phyloP scores from a whole-genome alignment of 345 rosid species.

The Camelina hispida region DNA sequence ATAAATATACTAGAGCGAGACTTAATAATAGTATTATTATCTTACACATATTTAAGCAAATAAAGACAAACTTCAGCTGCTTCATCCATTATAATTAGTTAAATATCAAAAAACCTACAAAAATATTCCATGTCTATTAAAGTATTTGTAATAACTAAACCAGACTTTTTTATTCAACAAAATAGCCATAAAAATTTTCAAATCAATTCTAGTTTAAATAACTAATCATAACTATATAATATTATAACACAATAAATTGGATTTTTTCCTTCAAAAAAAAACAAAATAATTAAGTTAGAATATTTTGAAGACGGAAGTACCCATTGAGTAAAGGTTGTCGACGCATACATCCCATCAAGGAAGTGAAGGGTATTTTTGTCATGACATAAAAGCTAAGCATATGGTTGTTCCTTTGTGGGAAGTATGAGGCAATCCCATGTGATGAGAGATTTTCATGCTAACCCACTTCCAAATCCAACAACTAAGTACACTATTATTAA shows the following conservation, averaged over 20 bases:
- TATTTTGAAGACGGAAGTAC: conserved; percentile 9
- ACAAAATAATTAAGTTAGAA: background rate
- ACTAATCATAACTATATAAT: no score
- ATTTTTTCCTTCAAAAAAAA: background rate
- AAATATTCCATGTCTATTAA: background rate
- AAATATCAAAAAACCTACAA: conserved; percentile 14
- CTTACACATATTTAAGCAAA: conserved; percentile 34
- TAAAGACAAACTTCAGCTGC: conserved; percentile 36
- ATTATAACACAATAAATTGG: background rate
- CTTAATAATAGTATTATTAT: conserved; percentile 20
- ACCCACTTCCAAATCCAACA: conserved; percentile 32
- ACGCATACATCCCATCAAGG: conserved; percentile 34
- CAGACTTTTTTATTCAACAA: background rate
- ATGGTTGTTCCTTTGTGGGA: conserved; percentile 45
- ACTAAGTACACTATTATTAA: background rate
- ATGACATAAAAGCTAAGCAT: conserved; percentile 33
- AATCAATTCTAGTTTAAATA: background rate
- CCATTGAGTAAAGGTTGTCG: conserved; percentile 25
- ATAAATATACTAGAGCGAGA: conserved; percentile 22
- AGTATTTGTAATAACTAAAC: background rate
- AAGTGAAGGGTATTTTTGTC: conserved; percentile 41
- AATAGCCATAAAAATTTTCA: background rate
- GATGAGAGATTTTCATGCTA: conserved; percentile 33
- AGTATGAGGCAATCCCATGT: conserved; percentile 47
- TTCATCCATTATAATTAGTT: background rate